Evolutionary conservation across 148 eudicot genomes (phyloP).

Genomic region (Oxyria digyna): DNA sequence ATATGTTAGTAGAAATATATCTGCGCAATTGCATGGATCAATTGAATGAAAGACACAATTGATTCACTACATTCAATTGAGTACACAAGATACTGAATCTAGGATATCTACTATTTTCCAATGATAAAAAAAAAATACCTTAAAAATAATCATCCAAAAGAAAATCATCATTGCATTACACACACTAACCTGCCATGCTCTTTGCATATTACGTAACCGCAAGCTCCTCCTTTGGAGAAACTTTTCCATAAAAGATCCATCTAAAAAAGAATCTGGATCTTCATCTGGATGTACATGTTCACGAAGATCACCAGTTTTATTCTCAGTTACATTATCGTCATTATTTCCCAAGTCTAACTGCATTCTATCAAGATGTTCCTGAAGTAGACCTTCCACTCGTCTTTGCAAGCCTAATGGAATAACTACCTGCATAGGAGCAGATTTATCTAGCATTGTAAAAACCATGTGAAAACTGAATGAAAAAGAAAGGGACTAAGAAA

Average conservation of each 20-base stretch:
- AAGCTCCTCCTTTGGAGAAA: slow-evolving; percentile 87
- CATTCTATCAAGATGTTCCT: slow-evolving; percentile 84
- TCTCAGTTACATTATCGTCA: slow-evolving; percentile 22
- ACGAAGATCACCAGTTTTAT: slow-evolving; percentile 19
- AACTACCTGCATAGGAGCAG: slow-evolving; percentile 52
- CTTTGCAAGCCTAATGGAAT: slow-evolving; percentile 90
- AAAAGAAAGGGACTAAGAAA: background rate
- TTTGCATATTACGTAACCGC: slow-evolving; percentile 89
- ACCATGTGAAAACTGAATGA: background rate
- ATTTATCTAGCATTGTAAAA: background rate
- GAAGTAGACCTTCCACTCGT: slow-evolving; percentile 96
- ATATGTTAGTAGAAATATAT: background rate
- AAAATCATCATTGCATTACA: slow-evolving; percentile 14
- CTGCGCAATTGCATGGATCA: background rate
- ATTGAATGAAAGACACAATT: background rate
- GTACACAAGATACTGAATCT: background rate
- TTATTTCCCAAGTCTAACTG: slow-evolving; percentile 31
- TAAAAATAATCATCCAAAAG: background rate
- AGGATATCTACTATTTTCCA: background rate
- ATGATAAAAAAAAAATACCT: background rate
- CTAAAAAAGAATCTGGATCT: slow-evolving; percentile 45
- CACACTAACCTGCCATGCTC: slow-evolving; percentile 99
- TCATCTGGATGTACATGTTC: slow-evolving; percentile 27
- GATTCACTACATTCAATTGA: background rate
- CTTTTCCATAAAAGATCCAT: slow-evolving; percentile 91